phyloP scores from a whole-genome alignment of 78 protist genomes.

The Acrasis kona region DNA sequence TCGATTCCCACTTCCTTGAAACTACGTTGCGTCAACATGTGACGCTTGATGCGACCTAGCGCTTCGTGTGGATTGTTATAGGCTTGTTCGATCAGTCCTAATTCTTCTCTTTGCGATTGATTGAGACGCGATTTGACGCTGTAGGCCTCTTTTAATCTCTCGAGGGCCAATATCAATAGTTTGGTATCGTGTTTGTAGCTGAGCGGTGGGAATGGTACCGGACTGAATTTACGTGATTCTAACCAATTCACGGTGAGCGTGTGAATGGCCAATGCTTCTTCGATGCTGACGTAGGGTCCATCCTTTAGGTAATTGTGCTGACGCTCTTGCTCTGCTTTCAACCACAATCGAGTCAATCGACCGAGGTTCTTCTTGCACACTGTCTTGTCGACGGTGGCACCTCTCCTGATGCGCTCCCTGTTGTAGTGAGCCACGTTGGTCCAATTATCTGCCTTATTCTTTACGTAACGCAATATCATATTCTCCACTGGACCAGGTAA shows the following conservation, averaged over 20 bases:
- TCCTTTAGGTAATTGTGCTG: constrained; percentile 98
- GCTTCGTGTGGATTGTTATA: constrained; percentile 99
- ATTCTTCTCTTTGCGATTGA: constrained; percentile 96
- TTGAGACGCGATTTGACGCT: constrained; percentile 86
- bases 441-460: constrained; percentile 99
- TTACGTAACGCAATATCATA: constrained; percentile 96
- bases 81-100: constrained; percentile 97
- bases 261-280: constrained; percentile 97
- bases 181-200: constrained; percentile 99
- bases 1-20: constrained; percentile 96
- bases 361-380: constrained; percentile 97
- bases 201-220: constrained; percentile 98
- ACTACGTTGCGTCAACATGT: constrained; percentile 90
- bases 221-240: constrained; percentile 82
- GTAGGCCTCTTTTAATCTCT: constrained; percentile 93
- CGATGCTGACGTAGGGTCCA: constrained; percentile 96
- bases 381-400: constrained; percentile 98
- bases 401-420: constrained; percentile 96
- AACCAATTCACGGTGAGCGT: constrained; percentile 96
- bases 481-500: constrained; percentile 95
- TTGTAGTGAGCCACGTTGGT: constrained; percentile 95
- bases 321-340: constrained; percentile 97
- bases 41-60: constrained; percentile 94
- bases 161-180: constrained; percentile 95
- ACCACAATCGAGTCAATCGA: constrained; percentile 96